These are phyloP conservation scores for Allantophomopsis lycopodina DNA, from an alignment of 2,329 filamentous ascomycete species.

Conservation along the genomic window DNA sequence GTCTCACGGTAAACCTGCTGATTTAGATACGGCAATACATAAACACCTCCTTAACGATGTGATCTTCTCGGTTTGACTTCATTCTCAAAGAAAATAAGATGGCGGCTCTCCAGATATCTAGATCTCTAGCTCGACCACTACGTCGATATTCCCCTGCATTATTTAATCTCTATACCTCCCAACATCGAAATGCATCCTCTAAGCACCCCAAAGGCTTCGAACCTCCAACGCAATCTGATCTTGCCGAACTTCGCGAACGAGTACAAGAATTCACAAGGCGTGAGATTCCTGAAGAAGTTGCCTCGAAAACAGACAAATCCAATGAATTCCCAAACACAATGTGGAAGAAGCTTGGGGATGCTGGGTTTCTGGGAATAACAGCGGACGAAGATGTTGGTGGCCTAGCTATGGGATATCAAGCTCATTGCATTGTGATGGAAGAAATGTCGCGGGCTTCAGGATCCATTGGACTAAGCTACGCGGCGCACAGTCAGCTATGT, in stretches of 20 bases:
- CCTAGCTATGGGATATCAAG: conserved; percentile 86
- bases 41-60: too few species aligned
- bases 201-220: conserved; percentile 54
- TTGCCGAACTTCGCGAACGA: conserved; percentile 35
- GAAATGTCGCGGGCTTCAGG: conserved; percentile 80
- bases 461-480: conserved; percentile 81
- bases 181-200: conserved; percentile 39
- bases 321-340: conserved; percentile 85
- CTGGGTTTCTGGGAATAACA: conserved; percentile 84
- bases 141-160: too few species aligned
- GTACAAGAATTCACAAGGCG: conserved; percentile 70
- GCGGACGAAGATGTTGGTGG: conserved; percentile 88
- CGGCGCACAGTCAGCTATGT: conserved; percentile 90
- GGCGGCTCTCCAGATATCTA: too few species aligned
- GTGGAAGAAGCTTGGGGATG: conserved; percentile 89
- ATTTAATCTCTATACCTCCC: conserved; percentile 16
- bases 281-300: conserved; percentile 75
- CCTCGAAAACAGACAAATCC: conserved; percentile 65
- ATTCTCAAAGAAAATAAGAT: too few species aligned
- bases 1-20: too few species aligned
- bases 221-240: conserved; percentile 34
- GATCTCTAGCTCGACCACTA: too few species aligned
- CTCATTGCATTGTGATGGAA: conserved; percentile 91
- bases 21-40: too few species aligned
- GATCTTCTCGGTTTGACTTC: too few species aligned